Base-by-base conservation (phyloP, 176 grass and related monocot species). In the Carex littledalei region DNA sequence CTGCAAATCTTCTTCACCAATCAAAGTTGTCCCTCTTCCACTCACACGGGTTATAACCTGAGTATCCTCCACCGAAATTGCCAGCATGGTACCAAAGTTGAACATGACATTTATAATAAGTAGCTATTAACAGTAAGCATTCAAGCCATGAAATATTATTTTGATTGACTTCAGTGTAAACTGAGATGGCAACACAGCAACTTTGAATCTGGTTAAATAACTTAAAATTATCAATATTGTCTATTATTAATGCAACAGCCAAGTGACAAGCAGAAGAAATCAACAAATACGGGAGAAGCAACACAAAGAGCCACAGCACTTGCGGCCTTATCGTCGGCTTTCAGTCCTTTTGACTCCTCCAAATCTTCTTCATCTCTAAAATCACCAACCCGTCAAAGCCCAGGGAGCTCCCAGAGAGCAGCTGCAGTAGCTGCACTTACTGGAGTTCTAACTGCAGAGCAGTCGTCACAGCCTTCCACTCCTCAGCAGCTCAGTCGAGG, bases 401-500 rank as follows among this genome's bases (percentile, higher is more conserved):
- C 90, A 91, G 92, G 92, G 45, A 77, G 73, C 47, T 94, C 95
- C 70, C 95, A 97, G 80, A 94, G 95, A 90, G 95, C 95, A 87
- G 95, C 95, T 49, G 95, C 95, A 18, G 92, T 97, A 84, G 91
- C 95, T 78, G 92, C 91, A 58, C 91, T 97, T 13, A 92, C 95
- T n/a, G 71, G 87, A 47, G 95, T 97, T 52, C 61, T 97, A 72
- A 97, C 92, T 84, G 95, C 87, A 76, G 95, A 97, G 84, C 95
- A 89, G 52, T 77, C 73, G 61, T 83, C 59, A 18, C 87, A 82
- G 78, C 85, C 59, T 87, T 80, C 69, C 73, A 90, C 78, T 81
- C 94, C 83, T 77, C 73, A 77, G 22, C 73, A 77, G 13, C 49
- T 77, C 49, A 77, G 73, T 77, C 73, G 73, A 55, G 73, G 73